A percentile compares a stretch with the other conserved stretches of the same genome.
Conservation (phyloP, 176 grass and related monocot species). For the Pontederia crassipes region DNA sequence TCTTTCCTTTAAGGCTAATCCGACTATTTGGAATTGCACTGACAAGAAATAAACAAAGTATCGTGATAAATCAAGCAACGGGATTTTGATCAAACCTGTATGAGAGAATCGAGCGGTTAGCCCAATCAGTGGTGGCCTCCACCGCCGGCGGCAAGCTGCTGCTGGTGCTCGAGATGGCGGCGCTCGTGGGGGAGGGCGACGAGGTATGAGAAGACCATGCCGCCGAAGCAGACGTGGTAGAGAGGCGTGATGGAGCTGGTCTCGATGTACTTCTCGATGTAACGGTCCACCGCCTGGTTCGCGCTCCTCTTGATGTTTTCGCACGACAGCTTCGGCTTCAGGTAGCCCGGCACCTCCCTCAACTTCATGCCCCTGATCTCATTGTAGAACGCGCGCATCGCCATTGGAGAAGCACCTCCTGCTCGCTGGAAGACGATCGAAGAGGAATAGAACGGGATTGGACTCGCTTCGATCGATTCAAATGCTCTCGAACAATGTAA, state of each 20-base stretch:
- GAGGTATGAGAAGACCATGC: slow-evolving; percentile 74
- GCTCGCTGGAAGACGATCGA: no score
- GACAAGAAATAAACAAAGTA: no score
- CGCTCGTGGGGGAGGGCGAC: slow-evolving; percentile 58
- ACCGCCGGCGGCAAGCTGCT: slow-evolving; percentile 22
- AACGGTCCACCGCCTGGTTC: slow-evolving; percentile 64
- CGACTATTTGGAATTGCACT: no score
- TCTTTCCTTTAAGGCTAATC: no score
- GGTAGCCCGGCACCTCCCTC: slow-evolving; percentile 43
- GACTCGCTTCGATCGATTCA: no score
- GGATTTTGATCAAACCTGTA: no score
- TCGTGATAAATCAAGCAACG: no score
- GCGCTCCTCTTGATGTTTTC: slow-evolving; percentile 62
- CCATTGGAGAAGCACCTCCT: slow-evolving; percentile 22
- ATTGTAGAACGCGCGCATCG: slow-evolving; percentile 56
- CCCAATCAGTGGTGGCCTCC: slow-evolving; percentile 27
- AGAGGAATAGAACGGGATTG: no score
- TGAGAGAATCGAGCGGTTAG: slow-evolving; percentile 1
- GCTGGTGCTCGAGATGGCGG: slow-evolving; percentile 63
- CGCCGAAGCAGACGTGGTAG: slow-evolving; percentile 62
- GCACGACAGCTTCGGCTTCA: slow-evolving; percentile 61
- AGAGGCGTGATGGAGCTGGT: slow-evolving; percentile 45
- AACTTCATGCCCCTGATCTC: slow-evolving; percentile 67
- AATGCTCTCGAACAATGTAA: no score
- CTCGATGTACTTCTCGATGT: slow-evolving; percentile 92